phyloP scores from a whole-genome alignment of 345 rosid genomes.

The Eucalyptus rudis region DNA sequence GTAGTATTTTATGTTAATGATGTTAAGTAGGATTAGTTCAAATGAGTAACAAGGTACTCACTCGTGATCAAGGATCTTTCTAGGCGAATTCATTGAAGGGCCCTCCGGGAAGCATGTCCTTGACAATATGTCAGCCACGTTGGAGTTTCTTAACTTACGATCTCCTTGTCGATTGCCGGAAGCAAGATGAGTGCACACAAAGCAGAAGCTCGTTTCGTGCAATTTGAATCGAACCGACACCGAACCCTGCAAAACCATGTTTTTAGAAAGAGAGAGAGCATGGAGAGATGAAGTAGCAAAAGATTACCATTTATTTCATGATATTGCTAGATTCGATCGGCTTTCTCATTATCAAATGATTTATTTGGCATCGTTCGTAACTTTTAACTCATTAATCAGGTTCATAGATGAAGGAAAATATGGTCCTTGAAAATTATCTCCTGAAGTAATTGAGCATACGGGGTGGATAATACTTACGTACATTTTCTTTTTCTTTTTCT shows the following conservation, averaged over 20 bases:
- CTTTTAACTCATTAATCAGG: background rate
- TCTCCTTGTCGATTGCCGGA: background rate
- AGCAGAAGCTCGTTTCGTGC: background rate
- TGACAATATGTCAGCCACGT: background rate
- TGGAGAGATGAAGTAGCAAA: background rate
- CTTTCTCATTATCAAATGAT: background rate
- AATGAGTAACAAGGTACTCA: background rate
- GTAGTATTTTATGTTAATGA: background rate
- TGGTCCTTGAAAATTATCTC: background rate
- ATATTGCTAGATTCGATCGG: background rate
- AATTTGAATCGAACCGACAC: background rate
- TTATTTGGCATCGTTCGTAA: background rate
- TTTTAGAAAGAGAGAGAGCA: background rate
- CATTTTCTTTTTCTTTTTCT: background rate
- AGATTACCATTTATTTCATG: background rate
- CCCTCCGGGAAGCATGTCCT: background rate
- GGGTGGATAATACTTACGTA: background rate
- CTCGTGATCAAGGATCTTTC: background rate
- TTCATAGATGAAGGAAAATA: background rate
- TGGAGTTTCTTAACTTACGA: background rate
- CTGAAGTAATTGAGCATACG: background rate
- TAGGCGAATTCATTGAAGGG: background rate
- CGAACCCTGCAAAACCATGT: background rate
- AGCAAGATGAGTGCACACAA: constrained; percentile 1
- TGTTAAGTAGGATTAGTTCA: background rate